These are phyloP conservation scores for Forsythia suspensa DNA, from an alignment of 257 asterid species.

Conservation along the genomic window DNA sequence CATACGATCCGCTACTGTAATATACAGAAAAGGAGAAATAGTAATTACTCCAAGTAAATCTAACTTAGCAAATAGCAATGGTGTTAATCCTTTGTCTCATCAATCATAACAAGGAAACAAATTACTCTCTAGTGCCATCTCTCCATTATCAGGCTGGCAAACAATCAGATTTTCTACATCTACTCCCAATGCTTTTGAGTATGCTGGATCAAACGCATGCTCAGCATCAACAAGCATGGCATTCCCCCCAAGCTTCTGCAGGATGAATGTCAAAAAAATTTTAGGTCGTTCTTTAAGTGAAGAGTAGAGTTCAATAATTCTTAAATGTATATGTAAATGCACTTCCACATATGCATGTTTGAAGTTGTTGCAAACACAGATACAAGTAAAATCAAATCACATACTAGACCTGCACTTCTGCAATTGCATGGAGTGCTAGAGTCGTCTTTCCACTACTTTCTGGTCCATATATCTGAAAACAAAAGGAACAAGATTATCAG, in stretches of 20 bases:
- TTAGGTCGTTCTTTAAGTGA: slow-evolving; percentile 18
- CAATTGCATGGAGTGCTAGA: slow-evolving; percentile 97
- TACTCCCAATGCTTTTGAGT: slow-evolving; percentile 91
- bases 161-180: slow-evolving; percentile 97
- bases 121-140: slow-evolving; percentile 98
- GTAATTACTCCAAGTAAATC: neutral
- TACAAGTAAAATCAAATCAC: slow-evolving; percentile 37
- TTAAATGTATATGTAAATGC: neutral
- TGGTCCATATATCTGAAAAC: slow-evolving; percentile 87
- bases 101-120: slow-evolving; percentile 30
- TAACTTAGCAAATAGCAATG: slow-evolving; percentile 15
- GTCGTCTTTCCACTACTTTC: slow-evolving; percentile 99
- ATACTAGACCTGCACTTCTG: slow-evolving; percentile 97
- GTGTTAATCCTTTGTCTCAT: slow-evolving; percentile 4
- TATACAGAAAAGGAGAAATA: slow-evolving; percentile 17
- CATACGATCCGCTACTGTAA: slow-evolving; percentile 94
- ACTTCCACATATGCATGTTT: neutral
- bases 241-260: slow-evolving; percentile 94
- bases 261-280: slow-evolving; percentile 22
- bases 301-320: slow-evolving; percentile 6
- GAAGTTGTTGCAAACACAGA: neutral
- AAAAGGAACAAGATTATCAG: slow-evolving; percentile 15
- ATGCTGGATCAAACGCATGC: slow-evolving; percentile 98
- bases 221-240: slow-evolving; percentile 99
- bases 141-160: slow-evolving; percentile 99